These are phyloP conservation scores for Aegilops sharonensis DNA, from an alignment of 176 grass and related monocot genomes.

Conservation along the genomic window DNA sequence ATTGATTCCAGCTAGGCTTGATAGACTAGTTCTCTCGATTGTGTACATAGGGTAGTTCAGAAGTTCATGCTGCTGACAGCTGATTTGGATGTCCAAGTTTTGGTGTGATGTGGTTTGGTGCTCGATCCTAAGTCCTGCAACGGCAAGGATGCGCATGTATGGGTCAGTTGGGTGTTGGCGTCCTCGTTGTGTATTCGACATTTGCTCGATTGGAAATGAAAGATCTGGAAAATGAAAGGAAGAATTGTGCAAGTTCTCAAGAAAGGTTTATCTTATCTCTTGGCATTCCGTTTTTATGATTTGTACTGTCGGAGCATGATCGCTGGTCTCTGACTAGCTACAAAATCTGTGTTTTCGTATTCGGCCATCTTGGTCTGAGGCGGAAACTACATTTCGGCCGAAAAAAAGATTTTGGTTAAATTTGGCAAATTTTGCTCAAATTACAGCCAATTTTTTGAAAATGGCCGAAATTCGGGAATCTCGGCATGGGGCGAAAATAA, in stretches of 20 bases:
- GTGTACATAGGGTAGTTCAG: neutral
- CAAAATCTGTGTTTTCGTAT: too few species aligned
- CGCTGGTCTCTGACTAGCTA: neutral
- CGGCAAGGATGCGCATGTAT: conserved; percentile 33
- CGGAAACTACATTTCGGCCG: too few species aligned
- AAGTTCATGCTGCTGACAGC: conserved; percentile 17
- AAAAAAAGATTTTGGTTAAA: too few species aligned
- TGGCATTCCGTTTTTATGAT: conserved; percentile 3
- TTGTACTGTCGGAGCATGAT: neutral
- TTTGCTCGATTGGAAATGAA: neutral
- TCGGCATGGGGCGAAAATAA: too few species aligned
- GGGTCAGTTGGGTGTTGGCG: neutral
- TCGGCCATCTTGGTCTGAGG: too few species aligned
- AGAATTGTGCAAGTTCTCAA: neutral
- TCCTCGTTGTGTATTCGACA: neutral
- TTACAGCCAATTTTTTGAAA: too few species aligned
- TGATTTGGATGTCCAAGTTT: neutral
- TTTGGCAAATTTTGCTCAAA: too few species aligned
- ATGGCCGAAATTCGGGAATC: too few species aligned
- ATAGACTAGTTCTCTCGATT: neutral
- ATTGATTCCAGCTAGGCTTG: neutral
- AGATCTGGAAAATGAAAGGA: neutral
- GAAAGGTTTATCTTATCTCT: neutral
- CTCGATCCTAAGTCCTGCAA: conserved; percentile 33
- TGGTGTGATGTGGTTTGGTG: neutral